Conservation (phyloP, 2,329 filamentous ascomycete species). For the Penicillium glabrum region DNA sequence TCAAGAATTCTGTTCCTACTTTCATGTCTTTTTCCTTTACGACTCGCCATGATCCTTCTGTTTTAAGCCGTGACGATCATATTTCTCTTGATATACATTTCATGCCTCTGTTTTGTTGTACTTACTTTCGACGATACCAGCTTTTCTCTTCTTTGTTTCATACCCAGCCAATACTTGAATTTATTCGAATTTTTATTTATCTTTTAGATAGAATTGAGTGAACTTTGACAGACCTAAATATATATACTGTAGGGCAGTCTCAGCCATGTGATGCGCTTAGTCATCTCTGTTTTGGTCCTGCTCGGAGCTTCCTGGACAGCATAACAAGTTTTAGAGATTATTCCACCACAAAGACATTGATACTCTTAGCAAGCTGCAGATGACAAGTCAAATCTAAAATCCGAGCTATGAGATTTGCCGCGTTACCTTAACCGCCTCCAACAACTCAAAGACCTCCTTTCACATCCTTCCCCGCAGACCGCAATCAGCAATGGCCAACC, state of each 20-base stretch:
- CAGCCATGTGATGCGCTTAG: constrained; percentile 15
- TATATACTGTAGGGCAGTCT: neutral
- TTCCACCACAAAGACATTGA: neutral
- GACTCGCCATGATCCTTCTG: neutral
- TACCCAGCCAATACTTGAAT: neutral
- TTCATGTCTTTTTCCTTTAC: neutral
- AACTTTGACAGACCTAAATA: neutral
- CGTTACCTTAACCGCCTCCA: neutral
- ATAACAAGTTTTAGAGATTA: neutral
- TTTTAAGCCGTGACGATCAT: neutral
- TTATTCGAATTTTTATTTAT: neutral
- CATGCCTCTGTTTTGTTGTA: neutral
- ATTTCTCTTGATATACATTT: neutral
- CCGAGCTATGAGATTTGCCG: neutral
- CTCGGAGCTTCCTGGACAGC: constrained; percentile 2
- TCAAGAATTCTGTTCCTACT: neutral
- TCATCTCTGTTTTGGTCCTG: constrained; percentile 13
- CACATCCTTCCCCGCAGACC: constrained; percentile 9
- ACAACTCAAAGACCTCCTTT: neutral
- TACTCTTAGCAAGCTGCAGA: neutral
- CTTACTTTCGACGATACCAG: constrained; percentile 11
- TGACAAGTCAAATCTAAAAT: neutral
- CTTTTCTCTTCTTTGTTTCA: neutral
- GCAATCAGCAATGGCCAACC: constrained; percentile 16
- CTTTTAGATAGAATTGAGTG: neutral